These are phyloP conservation scores for Ophidiomyces ophidiicola DNA, from an alignment of 2,329 filamentous ascomycete species.

Conservation along the genomic window DNA sequence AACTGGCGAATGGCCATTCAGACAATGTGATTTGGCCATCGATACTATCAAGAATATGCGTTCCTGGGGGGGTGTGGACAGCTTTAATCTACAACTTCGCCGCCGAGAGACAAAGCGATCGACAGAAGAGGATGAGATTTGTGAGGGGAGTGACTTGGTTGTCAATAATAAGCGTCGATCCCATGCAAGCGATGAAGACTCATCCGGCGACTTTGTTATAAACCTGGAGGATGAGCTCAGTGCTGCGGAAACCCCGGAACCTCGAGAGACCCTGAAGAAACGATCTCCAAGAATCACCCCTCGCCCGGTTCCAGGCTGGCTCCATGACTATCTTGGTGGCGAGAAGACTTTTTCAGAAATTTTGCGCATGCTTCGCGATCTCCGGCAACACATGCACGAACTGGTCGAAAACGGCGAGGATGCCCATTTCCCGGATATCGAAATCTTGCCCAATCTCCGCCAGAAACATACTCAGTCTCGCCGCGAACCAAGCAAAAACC, in stretches of 20 bases:
- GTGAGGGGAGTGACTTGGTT: background rate
- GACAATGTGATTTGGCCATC: slow-evolving; percentile 53
- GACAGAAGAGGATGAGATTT: slow-evolving; percentile 2
- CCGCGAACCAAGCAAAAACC: background rate
- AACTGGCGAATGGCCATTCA: slow-evolving; percentile 44
- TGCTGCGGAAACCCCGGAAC: background rate
- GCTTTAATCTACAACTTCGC: slow-evolving; percentile 52
- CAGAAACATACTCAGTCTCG: slow-evolving; percentile 7
- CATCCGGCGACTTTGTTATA: background rate
- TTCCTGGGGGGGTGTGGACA: slow-evolving; percentile 47
- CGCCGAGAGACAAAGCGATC: slow-evolving; percentile 43
- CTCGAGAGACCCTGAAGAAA: slow-evolving; percentile 11
- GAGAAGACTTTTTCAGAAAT: slow-evolving; percentile 24
- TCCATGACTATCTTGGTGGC: slow-evolving; percentile 18
- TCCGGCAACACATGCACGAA: slow-evolving; percentile 18
- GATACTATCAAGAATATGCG: slow-evolving; percentile 52
- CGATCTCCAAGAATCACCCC: slow-evolving; percentile 20
- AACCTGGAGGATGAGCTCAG: background rate
- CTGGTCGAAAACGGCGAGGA: slow-evolving; percentile 13
- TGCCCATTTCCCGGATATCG: slow-evolving; percentile 29
- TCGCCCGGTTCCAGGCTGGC: slow-evolving; percentile 27
- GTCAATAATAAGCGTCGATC: background rate
- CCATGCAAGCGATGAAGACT: background rate
- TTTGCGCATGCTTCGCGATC: slow-evolving; percentile 19
- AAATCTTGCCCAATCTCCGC: slow-evolving; percentile 28